Percentiles rank a stretch among this genome's conserved stretches.
Evolutionary conservation across 1,284 basidiomycete species (phyloP).

Genomic region (Puccinia hordei): DNA sequence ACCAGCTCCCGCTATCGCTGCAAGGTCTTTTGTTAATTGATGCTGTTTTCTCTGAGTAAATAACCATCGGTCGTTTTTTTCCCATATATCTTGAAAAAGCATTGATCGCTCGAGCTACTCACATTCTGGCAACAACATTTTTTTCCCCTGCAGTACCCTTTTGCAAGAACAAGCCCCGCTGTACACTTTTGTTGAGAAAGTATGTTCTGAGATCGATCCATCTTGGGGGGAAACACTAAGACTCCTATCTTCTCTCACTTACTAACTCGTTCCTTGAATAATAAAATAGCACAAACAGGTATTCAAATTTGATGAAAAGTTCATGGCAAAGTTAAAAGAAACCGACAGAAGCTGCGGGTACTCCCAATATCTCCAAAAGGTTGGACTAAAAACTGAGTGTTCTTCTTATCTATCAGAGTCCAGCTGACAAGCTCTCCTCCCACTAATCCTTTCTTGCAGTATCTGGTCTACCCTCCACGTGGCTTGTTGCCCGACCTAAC

Average conservation of each 20-base stretch:
- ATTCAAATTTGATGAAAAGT: constrained; percentile 62
- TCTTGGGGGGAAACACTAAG: neutral
- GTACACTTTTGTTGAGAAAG: constrained; percentile 21
- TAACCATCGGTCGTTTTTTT: neutral
- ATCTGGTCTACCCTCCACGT: constrained; percentile 22
- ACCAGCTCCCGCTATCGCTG: constrained; percentile 54
- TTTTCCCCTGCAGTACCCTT: neutral
- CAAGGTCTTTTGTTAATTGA: constrained; percentile 58
- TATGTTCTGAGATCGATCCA: neutral
- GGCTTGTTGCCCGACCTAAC: constrained; percentile 9
- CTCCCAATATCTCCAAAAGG: constrained; percentile 67
- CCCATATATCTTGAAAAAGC: neutral
- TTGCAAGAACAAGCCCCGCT: constrained; percentile 21
- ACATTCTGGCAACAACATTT: neutral
- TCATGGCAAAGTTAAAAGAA: constrained; percentile 67
- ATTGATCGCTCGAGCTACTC: neutral
- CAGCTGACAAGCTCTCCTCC: neutral
- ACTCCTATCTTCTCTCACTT: neutral
- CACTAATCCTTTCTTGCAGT: neutral
- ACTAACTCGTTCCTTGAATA: neutral
- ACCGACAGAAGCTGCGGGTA: constrained; percentile 67
- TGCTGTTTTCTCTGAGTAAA: constrained; percentile 53
- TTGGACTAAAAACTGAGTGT: constrained; percentile 58
- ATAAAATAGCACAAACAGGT: constrained; percentile 4
- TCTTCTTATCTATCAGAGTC: constrained; percentile 65